A percentile compares a stretch with the other conserved stretches of the same genome.
Evolutionary conservation across 495 filamentous ascomycete species (phyloP).

Genomic region (Margaritispora aquatica): DNA sequence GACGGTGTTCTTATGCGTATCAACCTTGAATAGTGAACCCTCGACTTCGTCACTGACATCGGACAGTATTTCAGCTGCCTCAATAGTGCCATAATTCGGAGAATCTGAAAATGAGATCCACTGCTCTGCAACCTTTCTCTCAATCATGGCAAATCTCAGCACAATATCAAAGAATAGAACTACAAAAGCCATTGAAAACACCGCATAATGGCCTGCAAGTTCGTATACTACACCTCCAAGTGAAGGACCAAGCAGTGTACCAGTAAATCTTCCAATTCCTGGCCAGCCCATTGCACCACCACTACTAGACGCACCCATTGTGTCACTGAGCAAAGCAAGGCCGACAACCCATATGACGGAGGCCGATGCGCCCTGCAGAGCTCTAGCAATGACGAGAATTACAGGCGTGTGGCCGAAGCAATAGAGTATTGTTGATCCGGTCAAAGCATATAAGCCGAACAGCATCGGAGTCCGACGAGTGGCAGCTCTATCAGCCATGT

Average conservation of each 20-base stretch:
- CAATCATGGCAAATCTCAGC: not conserved
- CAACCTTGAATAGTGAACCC: not conserved
- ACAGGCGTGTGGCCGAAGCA: not conserved
- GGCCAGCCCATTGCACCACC: conserved; percentile 5
- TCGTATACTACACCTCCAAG: conserved; percentile 3
- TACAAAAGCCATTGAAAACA: conserved; percentile 1
- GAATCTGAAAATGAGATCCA: not conserved
- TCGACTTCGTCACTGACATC: not conserved
- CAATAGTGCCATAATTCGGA: not conserved
- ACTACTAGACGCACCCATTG: not conserved
- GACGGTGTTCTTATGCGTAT: not conserved
- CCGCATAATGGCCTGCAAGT: conserved; percentile 1
- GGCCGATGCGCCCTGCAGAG: conserved; percentile 4
- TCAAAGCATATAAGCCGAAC: not conserved
- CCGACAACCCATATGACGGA: conserved; percentile 1
- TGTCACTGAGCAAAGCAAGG: not conserved
- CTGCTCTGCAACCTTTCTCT: not conserved
- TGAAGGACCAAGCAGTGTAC: not conserved
- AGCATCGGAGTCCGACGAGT: not conserved
- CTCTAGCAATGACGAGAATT: not conserved
- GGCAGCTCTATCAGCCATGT: not conserved
- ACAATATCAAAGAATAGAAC: conserved; percentile 1
- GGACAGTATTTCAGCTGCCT: not conserved
- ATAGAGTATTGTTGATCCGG: not conserved
- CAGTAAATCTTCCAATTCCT: not conserved